phyloP scores from a whole-genome alignment of 495 filamentous ascomycete genomes.

The Penicilliopsis zonata region DNA sequence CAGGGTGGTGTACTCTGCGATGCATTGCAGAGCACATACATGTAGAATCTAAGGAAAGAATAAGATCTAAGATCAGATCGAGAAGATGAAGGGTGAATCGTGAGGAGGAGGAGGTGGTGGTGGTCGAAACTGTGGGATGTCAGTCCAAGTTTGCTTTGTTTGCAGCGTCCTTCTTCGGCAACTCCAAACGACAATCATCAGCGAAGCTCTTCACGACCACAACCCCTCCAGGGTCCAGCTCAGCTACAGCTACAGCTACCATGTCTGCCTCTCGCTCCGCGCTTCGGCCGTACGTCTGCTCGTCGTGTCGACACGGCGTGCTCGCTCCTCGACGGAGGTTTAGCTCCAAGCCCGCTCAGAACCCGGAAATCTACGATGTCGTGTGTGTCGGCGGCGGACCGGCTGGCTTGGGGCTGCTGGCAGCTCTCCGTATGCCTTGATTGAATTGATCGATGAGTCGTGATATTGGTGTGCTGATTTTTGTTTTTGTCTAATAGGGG shows the following conservation, averaged over 20 bases:
- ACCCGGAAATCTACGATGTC: conserved; percentile 68
- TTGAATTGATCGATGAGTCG: background rate
- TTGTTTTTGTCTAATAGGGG: conserved; percentile 21
- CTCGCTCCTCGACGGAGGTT: conserved; percentile 16
- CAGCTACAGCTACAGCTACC: conserved; percentile 5
- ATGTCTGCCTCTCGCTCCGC: conserved; percentile 24
- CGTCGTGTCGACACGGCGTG: conserved; percentile 25
- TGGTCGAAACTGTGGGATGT: too few relatives aligned
- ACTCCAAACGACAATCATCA: too few relatives aligned
- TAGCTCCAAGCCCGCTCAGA: conserved; percentile 11
- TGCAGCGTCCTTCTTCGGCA: conserved; percentile 4
- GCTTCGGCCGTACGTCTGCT: conserved; percentile 29
- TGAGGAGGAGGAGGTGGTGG: too few relatives aligned
- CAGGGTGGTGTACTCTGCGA: too few relatives aligned
- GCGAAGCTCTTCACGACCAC: too few relatives aligned
- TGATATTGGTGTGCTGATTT: background rate
- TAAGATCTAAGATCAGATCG: background rate
- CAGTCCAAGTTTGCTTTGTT: conserved; percentile 21
- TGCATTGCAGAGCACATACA: too few relatives aligned
- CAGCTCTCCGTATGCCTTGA: conserved; percentile 63
- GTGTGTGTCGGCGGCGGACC: conserved; percentile 96
- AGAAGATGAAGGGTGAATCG: background rate
- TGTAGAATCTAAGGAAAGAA: too few relatives aligned
- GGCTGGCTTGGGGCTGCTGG: conserved; percentile 77
- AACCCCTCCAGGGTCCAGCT: background rate